phyloP scores from a whole-genome alignment of 2,329 filamentous ascomycete species.

The Cucurbitaria berberidis region DNA sequence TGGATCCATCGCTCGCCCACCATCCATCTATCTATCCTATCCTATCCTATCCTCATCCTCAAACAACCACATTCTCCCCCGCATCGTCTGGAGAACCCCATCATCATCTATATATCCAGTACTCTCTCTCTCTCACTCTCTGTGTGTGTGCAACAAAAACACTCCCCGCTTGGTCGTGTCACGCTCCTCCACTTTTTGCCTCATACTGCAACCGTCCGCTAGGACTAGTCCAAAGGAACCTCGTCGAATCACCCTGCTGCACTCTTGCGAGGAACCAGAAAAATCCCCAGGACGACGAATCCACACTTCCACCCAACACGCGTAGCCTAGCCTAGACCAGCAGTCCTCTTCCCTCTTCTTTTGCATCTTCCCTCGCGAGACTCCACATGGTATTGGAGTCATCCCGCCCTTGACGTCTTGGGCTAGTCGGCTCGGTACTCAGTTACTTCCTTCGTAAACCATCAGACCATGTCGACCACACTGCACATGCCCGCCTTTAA shows the following conservation, averaged over 20 bases:
- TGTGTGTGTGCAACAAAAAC: too few relatives aligned
- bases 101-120: too few relatives aligned
- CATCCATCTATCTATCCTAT: too few relatives aligned
- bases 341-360: too few relatives aligned
- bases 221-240: neutral
- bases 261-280: too few relatives aligned
- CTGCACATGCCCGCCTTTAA: conserved; percentile 40
- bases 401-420: neutral
- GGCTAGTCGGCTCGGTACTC: neutral
- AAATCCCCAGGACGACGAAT: too few relatives aligned
- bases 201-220: neutral
- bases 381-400: neutral
- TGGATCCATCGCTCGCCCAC: conserved; percentile 25
- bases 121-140: too few relatives aligned
- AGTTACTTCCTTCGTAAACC: neutral
- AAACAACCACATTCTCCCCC: too few relatives aligned
- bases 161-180: conserved; percentile 17
- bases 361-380: neutral
- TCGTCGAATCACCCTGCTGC: neutral
- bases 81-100: too few relatives aligned
- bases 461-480: conserved; percentile 43
- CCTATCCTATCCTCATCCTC: too few relatives aligned
- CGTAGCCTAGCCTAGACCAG: too few relatives aligned
- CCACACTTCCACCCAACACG: too few relatives aligned
- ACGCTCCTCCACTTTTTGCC: conserved; percentile 2